Evolutionary conservation across 2,329 filamentous ascomycete species (phyloP).

Genomic region (Cercospora sp.): DNA sequence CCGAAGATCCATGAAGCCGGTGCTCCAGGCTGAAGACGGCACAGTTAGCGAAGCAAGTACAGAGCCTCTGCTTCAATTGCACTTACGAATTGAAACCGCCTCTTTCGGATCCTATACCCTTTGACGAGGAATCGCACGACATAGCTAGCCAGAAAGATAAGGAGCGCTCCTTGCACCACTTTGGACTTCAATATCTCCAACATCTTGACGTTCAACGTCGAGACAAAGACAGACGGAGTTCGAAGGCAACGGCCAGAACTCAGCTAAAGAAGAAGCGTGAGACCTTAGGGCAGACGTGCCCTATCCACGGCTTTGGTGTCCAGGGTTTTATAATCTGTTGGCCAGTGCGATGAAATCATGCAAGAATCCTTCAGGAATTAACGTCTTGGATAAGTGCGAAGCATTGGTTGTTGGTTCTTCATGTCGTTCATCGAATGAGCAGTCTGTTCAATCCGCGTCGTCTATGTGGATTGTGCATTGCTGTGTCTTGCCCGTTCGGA

Average conservation of each 20-base stretch:
- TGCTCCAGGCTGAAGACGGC: conserved; percentile 22
- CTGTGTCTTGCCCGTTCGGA: not conserved
- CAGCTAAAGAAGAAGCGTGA: not conserved
- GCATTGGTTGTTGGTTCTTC: not conserved
- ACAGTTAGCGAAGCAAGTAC: not conserved
- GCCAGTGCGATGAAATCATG: not conserved
- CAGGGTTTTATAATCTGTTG: not conserved
- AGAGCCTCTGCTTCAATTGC: not conserved
- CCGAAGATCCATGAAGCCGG: conserved; percentile 30
- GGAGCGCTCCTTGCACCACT: conserved; percentile 2
- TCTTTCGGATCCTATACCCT: conserved; percentile 12
- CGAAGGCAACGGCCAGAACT: not conserved
- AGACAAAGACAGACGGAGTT: not conserved
- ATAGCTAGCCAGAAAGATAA: conserved; percentile 5
- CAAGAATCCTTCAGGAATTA: not conserved
- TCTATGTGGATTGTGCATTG: not conserved
- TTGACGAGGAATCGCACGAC: conserved; percentile 4
- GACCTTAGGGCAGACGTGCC: not conserved
- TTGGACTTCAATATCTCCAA: conserved; percentile 4
- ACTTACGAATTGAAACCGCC: conserved; percentile 7
- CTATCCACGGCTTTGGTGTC: not conserved
- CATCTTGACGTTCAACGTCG: conserved; percentile 5
- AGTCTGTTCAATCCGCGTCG: not conserved
- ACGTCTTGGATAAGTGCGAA: not conserved
- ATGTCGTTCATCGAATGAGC: not conserved